Conservation (phyloP, 768 basidiomycete species). For the Pisolithus marmoratus region DNA sequence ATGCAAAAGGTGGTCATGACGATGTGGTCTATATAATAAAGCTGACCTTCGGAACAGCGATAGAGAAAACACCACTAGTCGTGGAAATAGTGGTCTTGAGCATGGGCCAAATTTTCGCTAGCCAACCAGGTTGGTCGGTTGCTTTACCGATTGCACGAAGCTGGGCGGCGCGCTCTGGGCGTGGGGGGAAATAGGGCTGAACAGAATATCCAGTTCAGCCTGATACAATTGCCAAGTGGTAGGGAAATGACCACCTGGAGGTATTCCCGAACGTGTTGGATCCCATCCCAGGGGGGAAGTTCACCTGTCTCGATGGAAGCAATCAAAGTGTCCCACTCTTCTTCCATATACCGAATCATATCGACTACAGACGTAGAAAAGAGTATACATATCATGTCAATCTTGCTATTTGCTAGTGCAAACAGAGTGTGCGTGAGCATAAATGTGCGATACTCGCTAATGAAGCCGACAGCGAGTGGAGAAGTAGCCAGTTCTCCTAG, state of each 20-base stretch:
- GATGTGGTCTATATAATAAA: too few relatives aligned
- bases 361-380: constrained; percentile 6
- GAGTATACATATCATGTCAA: neutral
- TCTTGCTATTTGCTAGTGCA: constrained; percentile 1
- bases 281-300: constrained; percentile 3
- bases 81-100: neutral
- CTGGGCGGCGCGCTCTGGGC: constrained; percentile 5
- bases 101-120: constrained; percentile 1
- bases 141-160: constrained; percentile 5
- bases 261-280: constrained; percentile 1
- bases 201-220: neutral
- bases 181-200: neutral
- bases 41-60: constrained; percentile 1
- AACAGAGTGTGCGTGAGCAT: constrained; percentile 8
- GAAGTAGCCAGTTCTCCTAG: neutral
- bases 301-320: constrained; percentile 5
- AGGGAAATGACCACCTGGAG: neutral
- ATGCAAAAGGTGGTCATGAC: too few relatives aligned
- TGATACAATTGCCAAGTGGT: neutral
- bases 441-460: constrained; percentile 7
- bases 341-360: constrained; percentile 7
- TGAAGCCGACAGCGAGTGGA: constrained; percentile 4
- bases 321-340: constrained; percentile 5
- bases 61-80: constrained; percentile 1
- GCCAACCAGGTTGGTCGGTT: neutral